Evolutionary conservation across 2,329 filamentous ascomycete genomes (phyloP).

Genomic region (Diplodia scrobiculata): DNA sequence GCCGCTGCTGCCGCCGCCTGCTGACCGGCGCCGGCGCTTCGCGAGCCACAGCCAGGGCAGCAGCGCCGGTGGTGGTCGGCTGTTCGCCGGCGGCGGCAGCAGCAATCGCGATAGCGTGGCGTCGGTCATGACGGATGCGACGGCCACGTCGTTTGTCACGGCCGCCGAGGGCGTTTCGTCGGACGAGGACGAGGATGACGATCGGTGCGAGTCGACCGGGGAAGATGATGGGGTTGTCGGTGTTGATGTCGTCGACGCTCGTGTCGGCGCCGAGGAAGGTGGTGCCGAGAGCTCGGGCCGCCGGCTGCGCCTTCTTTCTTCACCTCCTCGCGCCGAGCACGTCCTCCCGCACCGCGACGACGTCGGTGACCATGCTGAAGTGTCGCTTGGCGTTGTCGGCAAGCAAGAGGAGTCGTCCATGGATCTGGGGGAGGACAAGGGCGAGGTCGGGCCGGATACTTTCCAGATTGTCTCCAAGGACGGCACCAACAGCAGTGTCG

Average conservation of each 20-base stretch:
- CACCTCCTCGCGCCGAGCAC: too few species aligned
- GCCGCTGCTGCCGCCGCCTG: too few species aligned
- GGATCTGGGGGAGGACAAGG: not conserved
- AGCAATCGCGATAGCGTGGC: not conserved
- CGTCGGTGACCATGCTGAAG: not conserved
- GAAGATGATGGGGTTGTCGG: not conserved
- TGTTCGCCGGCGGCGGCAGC: too few species aligned
- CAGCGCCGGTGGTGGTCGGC: too few species aligned
- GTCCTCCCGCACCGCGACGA: too few species aligned
- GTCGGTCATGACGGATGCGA: conserved; percentile 1
- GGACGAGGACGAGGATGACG: not conserved
- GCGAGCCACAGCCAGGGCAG: too few species aligned
- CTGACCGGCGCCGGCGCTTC: too few species aligned
- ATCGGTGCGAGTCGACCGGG: not conserved
- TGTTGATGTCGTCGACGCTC: not conserved
- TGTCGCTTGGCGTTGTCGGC: too few species aligned
- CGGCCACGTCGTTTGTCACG: conserved; percentile 9
- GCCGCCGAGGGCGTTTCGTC: not conserved
- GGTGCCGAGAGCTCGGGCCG: not conserved
- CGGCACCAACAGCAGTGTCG: not conserved
- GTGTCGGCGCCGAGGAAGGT: not conserved
- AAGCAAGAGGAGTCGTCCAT: not conserved
- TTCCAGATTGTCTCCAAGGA: not conserved
- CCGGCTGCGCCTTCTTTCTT: too few species aligned
- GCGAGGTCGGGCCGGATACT: not conserved